A percentile compares a stretch with the other conserved stretches of the same genome.
Conservation (phyloP, 305 asterid species). For the Fraxinus latifolia region DNA sequence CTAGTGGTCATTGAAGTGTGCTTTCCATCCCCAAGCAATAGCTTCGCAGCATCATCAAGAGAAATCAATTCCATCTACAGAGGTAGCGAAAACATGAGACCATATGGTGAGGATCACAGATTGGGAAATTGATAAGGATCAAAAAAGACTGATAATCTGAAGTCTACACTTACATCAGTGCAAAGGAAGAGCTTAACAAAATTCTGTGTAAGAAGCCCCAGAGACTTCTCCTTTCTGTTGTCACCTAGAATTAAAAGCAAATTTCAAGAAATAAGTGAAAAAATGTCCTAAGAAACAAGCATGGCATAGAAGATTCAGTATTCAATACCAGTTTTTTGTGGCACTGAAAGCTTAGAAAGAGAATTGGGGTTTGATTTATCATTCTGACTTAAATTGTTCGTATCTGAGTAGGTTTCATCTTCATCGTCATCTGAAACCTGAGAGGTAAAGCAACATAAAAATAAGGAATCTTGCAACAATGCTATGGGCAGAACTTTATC, state of each 20-base stretch:
- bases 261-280: background rate
- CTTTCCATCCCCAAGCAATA: conserved; percentile 79
- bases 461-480: background rate
- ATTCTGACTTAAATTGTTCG: conserved; percentile 45
- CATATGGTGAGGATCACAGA: conserved; percentile 1
- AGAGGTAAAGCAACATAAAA: background rate
- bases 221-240: conserved; percentile 88
- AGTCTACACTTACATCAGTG: conserved; percentile 58
- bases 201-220: conserved; percentile 89
- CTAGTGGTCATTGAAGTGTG: conserved; percentile 80
- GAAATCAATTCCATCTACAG: conserved; percentile 83
- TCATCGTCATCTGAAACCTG: conserved; percentile 87
- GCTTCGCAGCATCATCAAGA: conserved; percentile 92
- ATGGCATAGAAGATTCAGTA: background rate
- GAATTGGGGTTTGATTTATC: conserved; percentile 54
- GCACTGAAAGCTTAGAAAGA: conserved; percentile 31
- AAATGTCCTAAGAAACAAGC: background rate
- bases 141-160: background rate
- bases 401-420: conserved; percentile 56
- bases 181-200: conserved; percentile 91
- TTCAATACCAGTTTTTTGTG: conserved; percentile 47
- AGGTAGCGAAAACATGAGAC: background rate
- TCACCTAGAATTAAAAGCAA: conserved; percentile 40
- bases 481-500: background rate
- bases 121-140: background rate